These are phyloP conservation scores for Boletus bicolor DNA, from an alignment of 768 basidiomycete species.

Conservation along the genomic window DNA sequence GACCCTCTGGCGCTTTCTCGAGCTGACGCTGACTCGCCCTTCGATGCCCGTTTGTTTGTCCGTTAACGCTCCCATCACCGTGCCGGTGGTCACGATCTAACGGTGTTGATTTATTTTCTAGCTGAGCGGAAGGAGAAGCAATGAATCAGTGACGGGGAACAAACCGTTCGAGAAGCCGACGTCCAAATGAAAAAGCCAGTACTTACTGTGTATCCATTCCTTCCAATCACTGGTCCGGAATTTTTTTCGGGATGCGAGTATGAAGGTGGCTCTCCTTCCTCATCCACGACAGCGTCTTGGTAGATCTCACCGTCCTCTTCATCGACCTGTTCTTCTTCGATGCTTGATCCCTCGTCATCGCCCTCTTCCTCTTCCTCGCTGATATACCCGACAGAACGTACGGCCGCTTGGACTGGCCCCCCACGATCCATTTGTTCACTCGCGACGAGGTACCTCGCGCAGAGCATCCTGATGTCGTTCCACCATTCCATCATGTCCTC, in stretches of 20 bases:
- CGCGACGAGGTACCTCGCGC: conserved; percentile 90
- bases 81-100: conserved; percentile 14
- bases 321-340: conserved; percentile 42
- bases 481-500: conserved; percentile 99
- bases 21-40: conserved; percentile 58
- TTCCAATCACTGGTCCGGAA: conserved; percentile 39
- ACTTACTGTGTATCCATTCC: conserved; percentile 65
- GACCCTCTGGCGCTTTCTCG: conserved; percentile 72
- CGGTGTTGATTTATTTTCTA: conserved; percentile 40
- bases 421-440: conserved; percentile 90
- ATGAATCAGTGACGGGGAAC: conserved; percentile 1
- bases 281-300: conserved; percentile 35
- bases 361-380: conserved; percentile 66
- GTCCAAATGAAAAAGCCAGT: neutral
- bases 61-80: neutral
- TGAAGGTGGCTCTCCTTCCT: conserved; percentile 56
- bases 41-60: conserved; percentile 28
- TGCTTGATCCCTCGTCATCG: conserved; percentile 61
- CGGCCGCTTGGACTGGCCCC: conserved; percentile 91
- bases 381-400: conserved; percentile 83
- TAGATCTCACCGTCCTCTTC: conserved; percentile 51
- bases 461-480: conserved; percentile 95
- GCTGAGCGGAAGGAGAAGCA: conserved; percentile 28
- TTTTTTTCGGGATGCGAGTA: conserved; percentile 51
- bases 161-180: neutral